These are phyloP conservation scores for Lojkania enalia DNA, from an alignment of 2,329 filamentous ascomycete genomes.

Conservation along the genomic window DNA sequence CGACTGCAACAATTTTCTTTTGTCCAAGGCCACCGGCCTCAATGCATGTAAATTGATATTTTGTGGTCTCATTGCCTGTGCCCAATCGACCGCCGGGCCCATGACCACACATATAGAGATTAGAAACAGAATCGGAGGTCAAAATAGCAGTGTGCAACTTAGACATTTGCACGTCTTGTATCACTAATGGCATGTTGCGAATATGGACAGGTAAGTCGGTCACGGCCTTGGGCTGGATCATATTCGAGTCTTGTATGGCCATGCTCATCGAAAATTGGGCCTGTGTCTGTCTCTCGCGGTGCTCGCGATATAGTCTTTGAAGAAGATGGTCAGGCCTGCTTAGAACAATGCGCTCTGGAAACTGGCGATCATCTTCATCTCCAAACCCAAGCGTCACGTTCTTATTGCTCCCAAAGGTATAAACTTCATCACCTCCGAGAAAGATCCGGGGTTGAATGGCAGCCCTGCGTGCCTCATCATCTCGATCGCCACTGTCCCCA, in stretches of 20 bases:
- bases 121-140: conserved; percentile 83
- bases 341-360: conserved; percentile 79
- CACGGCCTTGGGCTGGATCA: conserved; percentile 40
- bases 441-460: conserved; percentile 35
- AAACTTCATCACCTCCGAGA: conserved; percentile 78
- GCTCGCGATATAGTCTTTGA: conserved; percentile 71
- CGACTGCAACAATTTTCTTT: conserved; percentile 74
- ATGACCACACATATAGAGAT: conserved; percentile 90
- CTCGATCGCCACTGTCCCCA: conserved; percentile 49
- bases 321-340: conserved; percentile 78
- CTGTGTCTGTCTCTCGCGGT: conserved; percentile 55
- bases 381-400: conserved; percentile 90
- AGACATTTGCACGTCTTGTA: conserved; percentile 83
- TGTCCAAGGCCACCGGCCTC: conserved; percentile 72
- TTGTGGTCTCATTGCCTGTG: conserved; percentile 84
- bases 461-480: conserved; percentile 32
- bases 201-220: conserved; percentile 72
- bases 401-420: conserved; percentile 94
- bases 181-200: conserved; percentile 69
- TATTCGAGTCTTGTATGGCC: conserved; percentile 23
- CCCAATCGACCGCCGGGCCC: conserved; percentile 88
- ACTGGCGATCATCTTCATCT: conserved; percentile 94
- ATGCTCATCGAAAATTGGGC: conserved; percentile 45
- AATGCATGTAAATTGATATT: conserved; percentile 83
- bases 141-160: conserved; percentile 90